Percentiles rank a stretch among this genome's conserved stretches.
Conservation (phyloP, 176 grass and related monocot species). For the Cymbopogon citratus region DNA sequence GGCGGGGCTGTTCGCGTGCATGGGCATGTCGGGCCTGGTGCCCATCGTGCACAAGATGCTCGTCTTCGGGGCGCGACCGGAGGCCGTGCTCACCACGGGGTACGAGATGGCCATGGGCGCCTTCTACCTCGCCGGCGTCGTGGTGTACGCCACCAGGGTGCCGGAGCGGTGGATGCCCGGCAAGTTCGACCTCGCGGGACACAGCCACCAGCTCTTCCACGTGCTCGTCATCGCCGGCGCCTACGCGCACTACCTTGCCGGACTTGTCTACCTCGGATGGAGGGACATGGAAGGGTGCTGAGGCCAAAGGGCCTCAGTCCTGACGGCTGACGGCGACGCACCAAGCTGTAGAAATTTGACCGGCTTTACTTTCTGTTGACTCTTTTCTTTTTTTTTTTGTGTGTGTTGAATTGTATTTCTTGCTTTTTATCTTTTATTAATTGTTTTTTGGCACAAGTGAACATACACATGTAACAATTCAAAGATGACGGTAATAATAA, state of each 20-base stretch:
- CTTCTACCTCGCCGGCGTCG: conserved; percentile 50
- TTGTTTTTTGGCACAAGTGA: not conserved
- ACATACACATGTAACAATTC: conserved; percentile 21
- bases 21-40: conserved; percentile 58
- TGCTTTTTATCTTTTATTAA: not conserved
- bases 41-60: conserved; percentile 77
- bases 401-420: not conserved
- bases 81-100: conserved; percentile 56
- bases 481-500: not conserved
- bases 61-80: conserved; percentile 44
- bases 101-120: conserved; percentile 68
- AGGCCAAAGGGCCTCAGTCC: not conserved
- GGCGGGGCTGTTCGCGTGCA: conserved; percentile 54
- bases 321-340: no score
- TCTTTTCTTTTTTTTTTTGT: no score
- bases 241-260: conserved; percentile 64
- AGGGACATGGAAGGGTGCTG: conserved; percentile 63
- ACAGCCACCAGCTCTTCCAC: conserved; percentile 84
- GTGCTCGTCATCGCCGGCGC: conserved; percentile 68
- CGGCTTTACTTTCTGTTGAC: not conserved
- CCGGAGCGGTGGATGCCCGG: conserved; percentile 78
- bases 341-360: conserved; percentile 29
- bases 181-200: conserved; percentile 58
- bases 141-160: conserved; percentile 62
- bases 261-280: conserved; percentile 65